Evolutionary conservation across 2,329 filamentous ascomycete species (phyloP).

Genomic region (Fusarium guadeloupense): DNA sequence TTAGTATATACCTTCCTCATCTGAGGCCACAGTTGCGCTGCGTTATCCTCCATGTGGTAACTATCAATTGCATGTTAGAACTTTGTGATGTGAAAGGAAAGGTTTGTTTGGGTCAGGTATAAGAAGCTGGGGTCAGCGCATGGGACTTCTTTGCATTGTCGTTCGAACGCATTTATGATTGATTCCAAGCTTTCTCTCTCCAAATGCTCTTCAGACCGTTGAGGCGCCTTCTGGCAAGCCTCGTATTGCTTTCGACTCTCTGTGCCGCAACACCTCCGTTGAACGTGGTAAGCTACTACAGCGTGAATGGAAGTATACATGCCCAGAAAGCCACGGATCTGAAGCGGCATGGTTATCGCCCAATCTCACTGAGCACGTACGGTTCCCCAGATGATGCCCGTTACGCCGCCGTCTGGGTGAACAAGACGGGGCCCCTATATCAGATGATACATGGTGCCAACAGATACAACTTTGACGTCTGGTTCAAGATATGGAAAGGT

Average conservation of each 20-base stretch:
- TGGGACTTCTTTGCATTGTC: too few relatives aligned
- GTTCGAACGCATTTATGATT: too few relatives aligned
- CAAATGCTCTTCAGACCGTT: slow-evolving; percentile 1
- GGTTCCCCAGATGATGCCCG: slow-evolving; percentile 10
- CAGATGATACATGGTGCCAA: slow-evolving; percentile 8
- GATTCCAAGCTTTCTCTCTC: too few relatives aligned
- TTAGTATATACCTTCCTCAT: too few relatives aligned
- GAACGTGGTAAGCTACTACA: slow-evolving; percentile 15
- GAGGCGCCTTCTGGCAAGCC: slow-evolving; percentile 2
- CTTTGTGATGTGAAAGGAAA: too few relatives aligned
- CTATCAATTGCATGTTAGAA: too few relatives aligned
- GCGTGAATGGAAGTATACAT: slow-evolving; percentile 1
- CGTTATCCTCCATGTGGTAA: too few relatives aligned
- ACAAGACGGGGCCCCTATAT: neutral
- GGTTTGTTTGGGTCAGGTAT: too few relatives aligned
- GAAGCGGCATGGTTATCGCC: slow-evolving; percentile 1
- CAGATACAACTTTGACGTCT: slow-evolving; percentile 7
- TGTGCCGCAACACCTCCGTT: neutral
- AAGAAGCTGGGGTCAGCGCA: too few relatives aligned
- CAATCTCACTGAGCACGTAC: slow-evolving; percentile 26
- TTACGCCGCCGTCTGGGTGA: slow-evolving; percentile 26
- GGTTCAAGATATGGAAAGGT: slow-evolving; percentile 5
- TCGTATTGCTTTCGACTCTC: neutral
- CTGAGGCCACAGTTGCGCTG: too few relatives aligned
- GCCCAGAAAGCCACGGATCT: neutral